Evolutionary conservation across 1,284 basidiomycete species (phyloP).

Genomic region (Pholiota adiposa): DNA sequence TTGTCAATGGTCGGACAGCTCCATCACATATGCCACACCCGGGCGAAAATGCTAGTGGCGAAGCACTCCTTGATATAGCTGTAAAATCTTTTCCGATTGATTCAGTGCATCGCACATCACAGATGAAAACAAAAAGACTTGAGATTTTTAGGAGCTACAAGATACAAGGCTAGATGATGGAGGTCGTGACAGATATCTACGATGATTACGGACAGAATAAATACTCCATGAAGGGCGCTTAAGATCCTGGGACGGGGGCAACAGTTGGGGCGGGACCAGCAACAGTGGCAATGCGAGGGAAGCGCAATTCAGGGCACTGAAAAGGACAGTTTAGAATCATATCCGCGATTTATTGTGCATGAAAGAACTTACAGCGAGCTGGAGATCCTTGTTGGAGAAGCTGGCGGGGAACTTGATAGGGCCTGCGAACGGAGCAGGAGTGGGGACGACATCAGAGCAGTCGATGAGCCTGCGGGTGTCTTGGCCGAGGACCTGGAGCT

Average conservation of each 20-base stretch:
- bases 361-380: conserved; percentile 19
- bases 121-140: neutral
- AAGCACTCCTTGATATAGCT: too few relatives aligned
- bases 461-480: conserved; percentile 28
- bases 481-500: conserved; percentile 33
- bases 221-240: neutral
- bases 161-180: neutral
- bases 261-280: conserved; percentile 27
- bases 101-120: too few relatives aligned
- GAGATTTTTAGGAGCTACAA: neutral
- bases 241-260: conserved; percentile 21
- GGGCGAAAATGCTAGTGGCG: too few relatives aligned
- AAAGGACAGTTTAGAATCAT: neutral
- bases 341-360: neutral
- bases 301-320: conserved; percentile 20
- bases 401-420: conserved; percentile 28
- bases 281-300: conserved; percentile 26
- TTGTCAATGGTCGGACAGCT: neutral
- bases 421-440: conserved; percentile 21
- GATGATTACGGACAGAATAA: neutral
- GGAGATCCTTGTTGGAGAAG: conserved; percentile 26
- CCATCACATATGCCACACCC: neutral
- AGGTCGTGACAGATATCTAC: neutral
- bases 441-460: conserved; percentile 34
- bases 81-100: too few relatives aligned